Conservation (phyloP, 495 filamentous ascomycete species). For the Trichoderma gamsii region DNA sequence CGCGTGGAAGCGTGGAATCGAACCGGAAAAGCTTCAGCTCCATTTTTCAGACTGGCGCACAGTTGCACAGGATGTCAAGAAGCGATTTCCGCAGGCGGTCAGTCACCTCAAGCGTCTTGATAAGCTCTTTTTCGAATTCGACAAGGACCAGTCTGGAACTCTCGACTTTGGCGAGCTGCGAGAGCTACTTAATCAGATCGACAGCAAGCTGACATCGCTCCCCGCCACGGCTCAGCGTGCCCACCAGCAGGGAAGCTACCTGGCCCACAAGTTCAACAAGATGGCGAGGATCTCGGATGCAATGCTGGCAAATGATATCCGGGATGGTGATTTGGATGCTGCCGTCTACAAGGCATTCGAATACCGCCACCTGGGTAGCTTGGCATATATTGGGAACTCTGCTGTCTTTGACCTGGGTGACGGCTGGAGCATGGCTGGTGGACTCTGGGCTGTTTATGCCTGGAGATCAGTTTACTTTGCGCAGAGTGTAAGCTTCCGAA, state of each 20-base stretch:
- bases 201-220: slow-evolving; percentile 79
- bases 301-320: slow-evolving; percentile 68
- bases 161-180: slow-evolving; percentile 88
- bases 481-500: slow-evolving; percentile 91
- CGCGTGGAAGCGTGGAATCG: slow-evolving; percentile 84
- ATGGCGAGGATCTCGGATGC: slow-evolving; percentile 74
- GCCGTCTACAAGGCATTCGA: slow-evolving; percentile 93
- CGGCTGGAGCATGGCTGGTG: slow-evolving; percentile 74
- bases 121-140: slow-evolving; percentile 82
- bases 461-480: slow-evolving; percentile 98
- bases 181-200: slow-evolving; percentile 83
- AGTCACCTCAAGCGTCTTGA: slow-evolving; percentile 86
- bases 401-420: slow-evolving; percentile 80
- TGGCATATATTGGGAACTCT: slow-evolving; percentile 95
- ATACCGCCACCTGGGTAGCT: slow-evolving; percentile 83
- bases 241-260: slow-evolving; percentile 92
- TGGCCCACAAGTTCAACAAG: slow-evolving; percentile 91
- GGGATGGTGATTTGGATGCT: slow-evolving; percentile 86
- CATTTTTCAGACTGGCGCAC: slow-evolving; percentile 81
- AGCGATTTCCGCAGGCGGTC: slow-evolving; percentile 87
- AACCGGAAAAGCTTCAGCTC: slow-evolving; percentile 76
- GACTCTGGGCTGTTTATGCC: slow-evolving; percentile 88
- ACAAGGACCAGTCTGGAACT: slow-evolving; percentile 86
- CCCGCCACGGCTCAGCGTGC: slow-evolving; percentile 93
- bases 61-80: slow-evolving; percentile 75